Conservation (phyloP, 75 land plant species). For the Cupressus sempervirens region DNA sequence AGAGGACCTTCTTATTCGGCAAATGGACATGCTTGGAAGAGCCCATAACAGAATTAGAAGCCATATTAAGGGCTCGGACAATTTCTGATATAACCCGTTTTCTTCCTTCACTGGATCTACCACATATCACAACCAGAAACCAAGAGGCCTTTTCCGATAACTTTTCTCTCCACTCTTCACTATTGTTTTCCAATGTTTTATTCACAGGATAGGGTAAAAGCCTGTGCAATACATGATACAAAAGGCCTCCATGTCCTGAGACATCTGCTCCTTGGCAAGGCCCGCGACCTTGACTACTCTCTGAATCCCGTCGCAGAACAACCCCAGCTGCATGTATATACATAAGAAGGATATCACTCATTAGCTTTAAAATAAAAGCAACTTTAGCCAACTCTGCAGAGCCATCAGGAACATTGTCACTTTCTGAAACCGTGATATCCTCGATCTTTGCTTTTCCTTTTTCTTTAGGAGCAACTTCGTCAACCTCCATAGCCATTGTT, state of each 20-base stretch:
- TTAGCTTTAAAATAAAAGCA: conserved; percentile 75
- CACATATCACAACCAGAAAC: conserved; percentile 83
- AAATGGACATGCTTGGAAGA: conserved; percentile 35
- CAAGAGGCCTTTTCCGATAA: conserved; percentile 78
- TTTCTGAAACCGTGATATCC: conserved; percentile 26
- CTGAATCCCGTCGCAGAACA: conserved; percentile 71
- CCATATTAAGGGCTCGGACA: conserved; percentile 52
- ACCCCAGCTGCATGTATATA: conserved; percentile 72
- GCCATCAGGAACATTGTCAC: conserved; percentile 37
- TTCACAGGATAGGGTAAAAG: conserved; percentile 61
- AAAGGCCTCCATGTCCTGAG: conserved; percentile 60
- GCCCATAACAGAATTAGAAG: conserved; percentile 29
- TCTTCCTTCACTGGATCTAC: conserved; percentile 89
- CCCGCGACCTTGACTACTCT: conserved; percentile 60
- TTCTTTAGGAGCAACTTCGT: conserved; percentile 57
- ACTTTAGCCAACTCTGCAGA: conserved; percentile 72
- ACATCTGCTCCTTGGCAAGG: conserved; percentile 42
- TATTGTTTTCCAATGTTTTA: conserved; percentile 38
- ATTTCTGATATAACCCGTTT: conserved; percentile 76
- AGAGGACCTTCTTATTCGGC: conserved; percentile 58
- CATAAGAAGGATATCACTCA: conserved; percentile 86
- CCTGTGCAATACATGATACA: conserved; percentile 78
- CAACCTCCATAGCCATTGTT: conserved; percentile 72
- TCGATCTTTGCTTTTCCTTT: conserved; percentile 87
- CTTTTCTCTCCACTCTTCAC: conserved; percentile 80